Percentiles rank a stretch among this genome's conserved stretches.
Evolutionary conservation across 148 eudicot species (phyloP).

Genomic region (Camellia sinensis): DNA sequence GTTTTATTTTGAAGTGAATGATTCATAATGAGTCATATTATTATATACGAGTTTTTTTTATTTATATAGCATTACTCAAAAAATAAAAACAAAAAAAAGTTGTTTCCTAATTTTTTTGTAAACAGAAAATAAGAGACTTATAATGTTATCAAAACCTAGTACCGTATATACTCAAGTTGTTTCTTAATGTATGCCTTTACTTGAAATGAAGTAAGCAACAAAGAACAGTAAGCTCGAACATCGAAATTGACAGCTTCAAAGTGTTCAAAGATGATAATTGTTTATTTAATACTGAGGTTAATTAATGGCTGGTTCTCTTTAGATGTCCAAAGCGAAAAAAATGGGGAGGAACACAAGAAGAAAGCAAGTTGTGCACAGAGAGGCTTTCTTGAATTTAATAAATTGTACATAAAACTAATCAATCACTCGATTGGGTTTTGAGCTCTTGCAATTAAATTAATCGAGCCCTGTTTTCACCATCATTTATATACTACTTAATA

Average conservation of each 20-base stretch:
- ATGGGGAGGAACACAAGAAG: conserved; percentile 8
- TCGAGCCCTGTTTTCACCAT: background rate
- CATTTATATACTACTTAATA: no score
- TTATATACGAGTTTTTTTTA: no score
- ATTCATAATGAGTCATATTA: no score
- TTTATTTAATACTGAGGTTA: background rate
- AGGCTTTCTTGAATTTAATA: background rate
- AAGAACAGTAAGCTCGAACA: background rate
- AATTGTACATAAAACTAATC: background rate
- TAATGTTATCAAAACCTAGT: no score
- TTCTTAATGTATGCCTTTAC: background rate
- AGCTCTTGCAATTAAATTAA: background rate
- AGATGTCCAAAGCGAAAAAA: background rate
- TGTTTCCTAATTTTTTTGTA: no score
- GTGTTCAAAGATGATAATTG: background rate
- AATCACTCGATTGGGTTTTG: conserved; percentile 5
- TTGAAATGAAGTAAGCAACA: background rate
- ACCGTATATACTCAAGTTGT: no score
- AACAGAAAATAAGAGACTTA: no score
- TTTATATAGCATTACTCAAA: no score
- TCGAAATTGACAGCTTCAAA: conserved; percentile 9
- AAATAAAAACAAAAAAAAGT: no score
- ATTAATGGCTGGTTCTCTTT: background rate
- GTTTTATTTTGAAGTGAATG: no score
- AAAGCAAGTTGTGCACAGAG: background rate